These are phyloP conservation scores for Nicotiana rustica DNA, from an alignment of 305 asterid genomes.

Conservation along the genomic window DNA sequence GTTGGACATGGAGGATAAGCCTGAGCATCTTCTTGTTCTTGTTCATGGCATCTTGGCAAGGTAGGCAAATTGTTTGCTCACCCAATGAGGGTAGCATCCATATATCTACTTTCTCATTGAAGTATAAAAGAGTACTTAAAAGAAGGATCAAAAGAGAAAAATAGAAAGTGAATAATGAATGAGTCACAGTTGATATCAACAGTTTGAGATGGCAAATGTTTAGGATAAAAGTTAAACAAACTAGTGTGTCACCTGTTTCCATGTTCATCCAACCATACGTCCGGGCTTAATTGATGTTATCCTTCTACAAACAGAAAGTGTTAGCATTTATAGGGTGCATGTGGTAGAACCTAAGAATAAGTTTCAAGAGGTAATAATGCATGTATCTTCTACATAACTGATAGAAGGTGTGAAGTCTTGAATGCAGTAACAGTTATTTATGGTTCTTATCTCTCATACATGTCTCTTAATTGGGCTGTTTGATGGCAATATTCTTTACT, in stretches of 20 bases:
- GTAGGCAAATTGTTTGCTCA: constrained; percentile 45
- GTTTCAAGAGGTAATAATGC: not conserved
- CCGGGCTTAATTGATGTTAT: not conserved
- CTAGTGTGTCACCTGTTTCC: not conserved
- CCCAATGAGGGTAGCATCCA: not conserved
- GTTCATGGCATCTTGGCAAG: constrained; percentile 98
- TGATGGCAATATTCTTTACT: not conserved
- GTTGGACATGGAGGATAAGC: constrained; percentile 59
- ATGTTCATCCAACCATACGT: not conserved
- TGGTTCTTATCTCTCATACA: not conserved
- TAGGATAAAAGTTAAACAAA: not conserved
- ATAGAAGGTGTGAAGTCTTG: not conserved
- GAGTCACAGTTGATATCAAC: not conserved
- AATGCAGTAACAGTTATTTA: too few species aligned
- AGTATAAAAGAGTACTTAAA: not conserved
- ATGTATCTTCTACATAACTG: not conserved
- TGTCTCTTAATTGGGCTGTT: not conserved
- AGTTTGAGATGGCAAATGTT: not conserved
- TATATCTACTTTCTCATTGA: not conserved
- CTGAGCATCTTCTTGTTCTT: constrained; percentile 95
- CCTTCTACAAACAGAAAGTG: not conserved
- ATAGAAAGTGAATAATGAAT: not conserved
- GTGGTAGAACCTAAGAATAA: not conserved
- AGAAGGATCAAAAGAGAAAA: not conserved
- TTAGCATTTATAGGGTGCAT: not conserved